Base-by-base conservation (phyloP, 306 rosid genomes). In the Betula pendula region DNA sequence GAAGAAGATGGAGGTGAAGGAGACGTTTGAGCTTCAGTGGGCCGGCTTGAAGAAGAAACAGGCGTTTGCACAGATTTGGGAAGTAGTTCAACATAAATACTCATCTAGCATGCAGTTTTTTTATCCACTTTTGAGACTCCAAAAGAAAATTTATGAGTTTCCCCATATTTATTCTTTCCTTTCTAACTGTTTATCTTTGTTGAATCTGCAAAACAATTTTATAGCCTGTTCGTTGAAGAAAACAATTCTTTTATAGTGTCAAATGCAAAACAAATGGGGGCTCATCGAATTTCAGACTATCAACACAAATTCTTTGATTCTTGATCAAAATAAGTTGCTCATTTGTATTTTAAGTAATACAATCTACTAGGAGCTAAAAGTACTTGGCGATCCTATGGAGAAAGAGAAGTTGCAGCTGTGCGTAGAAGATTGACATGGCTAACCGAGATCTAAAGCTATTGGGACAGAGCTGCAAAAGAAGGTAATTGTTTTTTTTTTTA, bases 61-160 rank as follows among this genome's bases (percentile, higher is more conserved):
- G 80, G 84, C 97, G 98, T 71, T 83, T 95, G 78, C 97, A 35
- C 89, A 83, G 65, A 92, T 92, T 81, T 95, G 96, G 97, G 97
- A 92, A 77, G 98, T 95, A 87, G 94, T 79, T 72, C 24, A n/a
- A 38, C 49, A 5, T 27, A 68, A 27, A 2, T 4, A 50, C 8
- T 19, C 16, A 16, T 0, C 1, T 15, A 2, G 7, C 55, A 9
- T 53, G 20, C 20, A 11, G 8, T 8, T 53, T n/a, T 9, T 3
- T 14, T 20, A 55, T 22, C 62, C n/a, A 22, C 14, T 55, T 55
- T 22, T 55, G 29, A 55, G 3, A 55, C 29, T 22, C 27, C 5
- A 55, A 55, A 55, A 55, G 13, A 6, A 55, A 22, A 55, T 55
- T 55, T 4, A 2, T 8, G n/a, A 55, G 2, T 11, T 55, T 22